Evolutionary conservation across 495 filamentous ascomycete genomes (phyloP).

Genomic region (Penicillium coffeae): DNA sequence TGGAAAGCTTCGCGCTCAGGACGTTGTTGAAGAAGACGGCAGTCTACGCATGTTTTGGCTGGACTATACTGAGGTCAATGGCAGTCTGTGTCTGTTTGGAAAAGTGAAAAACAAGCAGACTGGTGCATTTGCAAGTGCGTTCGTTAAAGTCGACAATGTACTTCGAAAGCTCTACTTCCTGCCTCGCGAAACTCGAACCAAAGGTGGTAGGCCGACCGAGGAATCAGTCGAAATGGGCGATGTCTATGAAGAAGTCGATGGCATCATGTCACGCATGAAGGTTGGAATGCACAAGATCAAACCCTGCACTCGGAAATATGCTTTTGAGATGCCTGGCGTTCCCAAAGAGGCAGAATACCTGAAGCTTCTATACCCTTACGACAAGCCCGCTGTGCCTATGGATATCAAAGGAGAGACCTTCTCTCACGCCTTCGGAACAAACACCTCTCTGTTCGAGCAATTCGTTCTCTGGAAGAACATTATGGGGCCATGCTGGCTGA

Average conservation of each 20-base stretch:
- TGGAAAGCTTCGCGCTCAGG: constrained; percentile 75
- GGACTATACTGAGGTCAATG: constrained; percentile 92
- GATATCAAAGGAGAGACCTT: constrained; percentile 82
- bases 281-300: constrained; percentile 94
- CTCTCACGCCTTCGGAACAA: constrained; percentile 90
- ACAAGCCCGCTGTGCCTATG: constrained; percentile 65
- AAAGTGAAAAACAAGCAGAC: constrained; percentile 91
- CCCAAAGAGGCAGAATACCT: constrained; percentile 88
- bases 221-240: constrained; percentile 86
- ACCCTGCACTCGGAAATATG: constrained; percentile 82
- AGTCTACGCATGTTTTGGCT: constrained; percentile 94
- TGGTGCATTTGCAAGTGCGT: constrained; percentile 77
- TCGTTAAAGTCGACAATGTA: constrained; percentile 95
- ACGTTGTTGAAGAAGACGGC: constrained; percentile 86
- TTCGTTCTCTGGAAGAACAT: constrained; percentile 98
- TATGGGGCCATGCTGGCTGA: constrained; percentile 97
- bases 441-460: constrained; percentile 92
- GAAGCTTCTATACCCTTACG: constrained; percentile 90
- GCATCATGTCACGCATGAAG: constrained; percentile 74
- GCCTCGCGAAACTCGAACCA: constrained; percentile 67
- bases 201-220: constrained; percentile 61
- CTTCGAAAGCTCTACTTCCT: constrained; percentile 90
- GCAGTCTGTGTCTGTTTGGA: constrained; percentile 88
- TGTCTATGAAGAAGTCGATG: constrained; percentile 84
- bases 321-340: constrained; percentile 85